Conservation (phyloP, 805 yeast species). For the Kodamaea neixiangensis region DNA sequence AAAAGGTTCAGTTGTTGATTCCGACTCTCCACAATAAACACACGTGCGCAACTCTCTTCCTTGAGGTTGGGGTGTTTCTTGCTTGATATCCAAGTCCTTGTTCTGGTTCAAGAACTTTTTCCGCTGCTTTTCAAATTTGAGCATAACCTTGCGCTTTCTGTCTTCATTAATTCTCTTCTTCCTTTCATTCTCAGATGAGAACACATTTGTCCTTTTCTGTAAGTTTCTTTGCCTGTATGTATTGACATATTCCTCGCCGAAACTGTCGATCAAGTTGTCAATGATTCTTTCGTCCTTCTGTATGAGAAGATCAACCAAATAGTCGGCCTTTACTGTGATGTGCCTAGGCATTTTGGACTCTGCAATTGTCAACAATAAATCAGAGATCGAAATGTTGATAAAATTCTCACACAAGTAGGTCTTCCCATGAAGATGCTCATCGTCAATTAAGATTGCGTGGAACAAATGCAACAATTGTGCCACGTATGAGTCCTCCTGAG, state of each 20-base stretch:
- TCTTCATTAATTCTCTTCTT: conserved; percentile 59
- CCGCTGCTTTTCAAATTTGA: conserved; percentile 60
- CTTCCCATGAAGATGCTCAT: conserved; percentile 42
- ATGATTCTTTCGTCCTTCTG: conserved; percentile 50
- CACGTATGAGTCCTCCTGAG: conserved; percentile 54
- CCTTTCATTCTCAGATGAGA: conserved; percentile 58
- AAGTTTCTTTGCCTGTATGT: conserved; percentile 48
- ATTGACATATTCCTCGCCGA: conserved; percentile 56
- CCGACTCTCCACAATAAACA: conserved; percentile 27
- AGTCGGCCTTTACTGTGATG: conserved; percentile 56
- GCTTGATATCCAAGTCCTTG: conserved; percentile 20
- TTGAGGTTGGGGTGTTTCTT: conserved; percentile 8
- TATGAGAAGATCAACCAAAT: conserved; percentile 52
- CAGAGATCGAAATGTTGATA: conserved; percentile 57
- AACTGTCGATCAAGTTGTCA: conserved; percentile 53
- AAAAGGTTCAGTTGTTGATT: conserved; percentile 43
- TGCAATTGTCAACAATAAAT: conserved; percentile 52
- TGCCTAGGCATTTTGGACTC: conserved; percentile 52
- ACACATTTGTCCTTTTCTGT: conserved; percentile 16
- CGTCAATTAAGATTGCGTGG: conserved; percentile 63
- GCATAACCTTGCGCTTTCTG: conserved; percentile 61
- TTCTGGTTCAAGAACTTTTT: conserved; percentile 44
- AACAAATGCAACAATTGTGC: conserved; percentile 65
- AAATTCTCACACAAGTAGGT: conserved; percentile 45
- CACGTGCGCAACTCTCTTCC: conserved; percentile 16